These are phyloP conservation scores for Verticillium longisporum DNA, from an alignment of 2,329 filamentous ascomycete genomes.

Conservation along the genomic window DNA sequence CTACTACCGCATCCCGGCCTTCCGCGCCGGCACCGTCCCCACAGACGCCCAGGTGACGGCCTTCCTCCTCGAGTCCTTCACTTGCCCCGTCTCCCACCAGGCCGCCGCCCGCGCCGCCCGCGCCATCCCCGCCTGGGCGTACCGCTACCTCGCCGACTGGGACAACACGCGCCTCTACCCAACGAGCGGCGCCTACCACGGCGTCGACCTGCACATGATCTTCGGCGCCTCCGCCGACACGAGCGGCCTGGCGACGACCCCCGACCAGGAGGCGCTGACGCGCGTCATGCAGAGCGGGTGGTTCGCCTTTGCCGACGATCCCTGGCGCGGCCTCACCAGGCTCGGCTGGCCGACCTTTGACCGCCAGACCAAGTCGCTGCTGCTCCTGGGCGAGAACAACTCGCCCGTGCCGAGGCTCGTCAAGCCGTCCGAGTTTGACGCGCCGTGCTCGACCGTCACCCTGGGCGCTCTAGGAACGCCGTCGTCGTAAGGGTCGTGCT, in stretches of 20 bases:
- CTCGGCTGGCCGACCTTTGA: constrained; percentile 30
- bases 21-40: constrained; percentile 27
- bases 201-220: constrained; percentile 38
- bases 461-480: constrained; percentile 15
- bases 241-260: constrained; percentile 25
- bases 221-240: constrained; percentile 33
- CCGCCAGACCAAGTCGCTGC: constrained; percentile 14
- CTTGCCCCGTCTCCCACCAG: constrained; percentile 34
- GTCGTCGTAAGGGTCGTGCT: neutral
- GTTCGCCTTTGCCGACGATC: constrained; percentile 31
- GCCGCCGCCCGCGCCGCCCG: constrained; percentile 24
- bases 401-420: constrained; percentile 14
- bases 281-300: constrained; percentile 31
- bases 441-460: constrained; percentile 15
- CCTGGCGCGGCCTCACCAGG: constrained; percentile 21
- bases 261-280: constrained; percentile 23
- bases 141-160: constrained; percentile 43
- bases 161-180: constrained; percentile 37
- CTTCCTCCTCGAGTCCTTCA: constrained; percentile 37
- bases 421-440: constrained; percentile 17
- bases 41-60: constrained; percentile 26
- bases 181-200: constrained; percentile 41
- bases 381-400: constrained; percentile 19
- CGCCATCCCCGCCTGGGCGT: constrained; percentile 33
- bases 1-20: constrained; percentile 38